Evolutionary conservation across 2,329 filamentous ascomycete genomes (phyloP), one percentile per base, ranked within the genome.

Genomic region (Rutstroemia sp.): DNA sequence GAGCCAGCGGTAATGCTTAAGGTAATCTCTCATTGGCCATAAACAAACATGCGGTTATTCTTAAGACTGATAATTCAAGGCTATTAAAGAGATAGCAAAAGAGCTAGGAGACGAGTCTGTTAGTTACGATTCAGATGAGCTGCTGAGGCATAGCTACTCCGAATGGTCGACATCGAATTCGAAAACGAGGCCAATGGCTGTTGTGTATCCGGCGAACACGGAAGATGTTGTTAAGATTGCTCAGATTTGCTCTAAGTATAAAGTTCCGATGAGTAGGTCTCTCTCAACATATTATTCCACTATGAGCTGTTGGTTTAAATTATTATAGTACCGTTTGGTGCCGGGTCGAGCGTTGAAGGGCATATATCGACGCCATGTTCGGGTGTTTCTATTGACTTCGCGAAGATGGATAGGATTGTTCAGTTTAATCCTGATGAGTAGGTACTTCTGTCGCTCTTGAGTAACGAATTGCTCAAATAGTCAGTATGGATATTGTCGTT

Each of bases 301-400:
- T 34, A 4, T 34, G 30, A 5, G 3, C 14, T 16, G 19, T 7
- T 55, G 2, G 44, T 39, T 27, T 6, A 2, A 2, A 8, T 1
- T 25, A 5, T 30, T 42, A 21, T 16, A 56, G 54, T 51, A 45
- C 54, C 47, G 38, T 56, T 46, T 46, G 46, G 46, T 4, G 53
- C 46, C 9, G 53, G 53, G 2, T 56, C 53, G 30, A 50, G 46
- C 16, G 46, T 56, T 6, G 92, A 96, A 69, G 92, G 87, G 16
- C 92, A 95, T 69, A 95, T 95, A 70, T 87, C 89, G 0, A 88
- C 90, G 8, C 89, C 90, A 0, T 86, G 85, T 65, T 90, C 90
- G 6, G 92, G 91, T 9, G 81, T 96, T 67, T 92, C 88, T 63
- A 86, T 96, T 49, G 92, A 96, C 67, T 96, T 96, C 69, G 80